These are phyloP conservation scores for Blastobotrys elegans DNA, from an alignment of 1,139 yeast species.

Conservation along the genomic window DNA sequence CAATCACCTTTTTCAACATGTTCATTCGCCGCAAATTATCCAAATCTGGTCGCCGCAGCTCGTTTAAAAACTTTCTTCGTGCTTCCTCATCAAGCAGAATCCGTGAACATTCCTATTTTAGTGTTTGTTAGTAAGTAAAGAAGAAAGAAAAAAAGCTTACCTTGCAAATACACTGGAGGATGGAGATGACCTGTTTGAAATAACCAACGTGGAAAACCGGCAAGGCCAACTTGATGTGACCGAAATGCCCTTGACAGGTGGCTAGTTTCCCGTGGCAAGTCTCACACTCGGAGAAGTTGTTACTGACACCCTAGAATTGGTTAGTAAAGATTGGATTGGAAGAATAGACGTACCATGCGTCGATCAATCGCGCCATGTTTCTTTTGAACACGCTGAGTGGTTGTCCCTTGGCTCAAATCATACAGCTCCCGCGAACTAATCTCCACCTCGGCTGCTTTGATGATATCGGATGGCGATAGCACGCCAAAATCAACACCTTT, in stretches of 20 bases:
- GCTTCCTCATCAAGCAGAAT: slow-evolving; percentile 68
- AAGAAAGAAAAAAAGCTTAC: too few species aligned
- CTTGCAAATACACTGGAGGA: slow-evolving; percentile 83
- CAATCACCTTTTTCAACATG: slow-evolving; percentile 71
- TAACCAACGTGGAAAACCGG: slow-evolving; percentile 98
- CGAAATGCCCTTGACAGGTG: slow-evolving; percentile 97
- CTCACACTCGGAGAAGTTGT: slow-evolving; percentile 74
- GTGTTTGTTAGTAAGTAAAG: too few species aligned
- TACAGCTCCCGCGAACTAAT: slow-evolving; percentile 87
- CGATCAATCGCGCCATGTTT: slow-evolving; percentile 85
- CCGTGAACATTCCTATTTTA: slow-evolving; percentile 79
- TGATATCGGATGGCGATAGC: slow-evolving; percentile 81
- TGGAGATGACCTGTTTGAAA: slow-evolving; percentile 84
- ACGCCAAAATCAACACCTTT: slow-evolving; percentile 92
- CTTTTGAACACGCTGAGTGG: slow-evolving; percentile 75
- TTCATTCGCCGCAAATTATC: slow-evolving; percentile 93
- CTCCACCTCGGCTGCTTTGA: slow-evolving; percentile 92
- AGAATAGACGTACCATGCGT: slow-evolving; percentile 49
- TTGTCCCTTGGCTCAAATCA: slow-evolving; percentile 68
- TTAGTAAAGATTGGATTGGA: neutral
- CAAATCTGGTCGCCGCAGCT: slow-evolving; percentile 78
- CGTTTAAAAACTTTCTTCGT: slow-evolving; percentile 63
- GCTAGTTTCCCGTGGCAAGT: slow-evolving; percentile 93
- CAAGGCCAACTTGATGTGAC: slow-evolving; percentile 84
- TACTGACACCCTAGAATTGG: slow-evolving; percentile 66